phyloP scores from a whole-genome alignment of 495 filamentous ascomycete genomes.

The Trichoderma orchidacearum region DNA sequence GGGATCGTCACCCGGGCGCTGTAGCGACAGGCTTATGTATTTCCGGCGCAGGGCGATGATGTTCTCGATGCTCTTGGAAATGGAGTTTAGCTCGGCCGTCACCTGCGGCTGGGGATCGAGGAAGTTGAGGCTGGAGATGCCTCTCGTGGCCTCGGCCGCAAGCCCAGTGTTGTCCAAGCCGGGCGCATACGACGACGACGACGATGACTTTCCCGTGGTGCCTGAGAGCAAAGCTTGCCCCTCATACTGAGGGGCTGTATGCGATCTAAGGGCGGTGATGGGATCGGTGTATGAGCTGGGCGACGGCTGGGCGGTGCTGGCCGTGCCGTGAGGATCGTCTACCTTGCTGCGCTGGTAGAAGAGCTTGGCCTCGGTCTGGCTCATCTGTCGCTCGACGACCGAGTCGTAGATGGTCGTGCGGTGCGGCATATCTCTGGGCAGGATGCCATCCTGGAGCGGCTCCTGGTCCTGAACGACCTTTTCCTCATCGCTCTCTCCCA shows the following conservation, averaged over 20 bases:
- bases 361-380: slow-evolving; percentile 80
- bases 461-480: neutral
- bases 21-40: slow-evolving; percentile 78
- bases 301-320: neutral
- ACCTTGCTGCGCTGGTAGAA: slow-evolving; percentile 86
- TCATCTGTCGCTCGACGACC: slow-evolving; percentile 80
- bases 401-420: slow-evolving; percentile 78
- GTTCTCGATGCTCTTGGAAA: slow-evolving; percentile 77
- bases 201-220: neutral
- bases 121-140: slow-evolving; percentile 5
- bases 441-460: slow-evolving; percentile 39
- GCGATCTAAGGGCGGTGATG: neutral
- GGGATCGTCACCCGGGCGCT: slow-evolving; percentile 68
- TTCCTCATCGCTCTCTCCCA: neutral
- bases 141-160: slow-evolving; percentile 5
- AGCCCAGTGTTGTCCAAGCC: slow-evolving; percentile 4
- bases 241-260: neutral
- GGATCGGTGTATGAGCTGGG: neutral
- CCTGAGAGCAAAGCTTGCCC: neutral
- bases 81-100: slow-evolving; percentile 64
- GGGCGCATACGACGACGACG: neutral
- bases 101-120: slow-evolving; percentile 37
- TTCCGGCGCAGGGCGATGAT: slow-evolving; percentile 76
- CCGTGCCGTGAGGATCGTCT: slow-evolving; percentile 18
- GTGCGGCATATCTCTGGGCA: slow-evolving; percentile 60